Percentiles rank a stretch among this genome's conserved stretches.
Evolutionary conservation across 192 early-diverging fungal species (phyloP).

Genomic region (Rhizophagus prolifer): DNA sequence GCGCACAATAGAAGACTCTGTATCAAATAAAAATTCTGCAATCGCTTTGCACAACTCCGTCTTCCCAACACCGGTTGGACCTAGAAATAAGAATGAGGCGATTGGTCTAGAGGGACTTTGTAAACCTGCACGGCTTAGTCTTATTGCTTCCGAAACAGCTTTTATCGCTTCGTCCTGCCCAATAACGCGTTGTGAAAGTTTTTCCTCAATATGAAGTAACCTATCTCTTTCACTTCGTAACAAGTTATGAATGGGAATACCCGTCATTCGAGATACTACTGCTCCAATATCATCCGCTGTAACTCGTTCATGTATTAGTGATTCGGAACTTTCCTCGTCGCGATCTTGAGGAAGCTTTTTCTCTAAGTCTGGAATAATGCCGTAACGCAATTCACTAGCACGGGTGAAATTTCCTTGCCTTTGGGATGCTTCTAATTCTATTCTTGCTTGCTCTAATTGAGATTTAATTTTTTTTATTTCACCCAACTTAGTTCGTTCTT

Average conservation of each 20-base stretch:
- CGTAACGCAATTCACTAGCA: conserved; percentile 78
- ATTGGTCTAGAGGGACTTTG: conserved; percentile 71
- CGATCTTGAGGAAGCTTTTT: conserved; percentile 51
- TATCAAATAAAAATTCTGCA: conserved; percentile 76
- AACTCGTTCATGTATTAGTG: conserved; percentile 76
- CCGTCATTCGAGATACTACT: conserved; percentile 73
- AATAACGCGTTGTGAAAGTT: conserved; percentile 64
- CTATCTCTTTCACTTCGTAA: conserved; percentile 69
- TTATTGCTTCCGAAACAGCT: conserved; percentile 70
- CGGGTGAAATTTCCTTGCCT: conserved; percentile 68
- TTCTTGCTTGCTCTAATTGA: conserved; percentile 70
- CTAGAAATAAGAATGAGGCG: conserved; percentile 80
- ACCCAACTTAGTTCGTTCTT: conserved; percentile 67
- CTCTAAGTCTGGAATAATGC: conserved; percentile 72
- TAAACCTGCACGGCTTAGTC: conserved; percentile 75
- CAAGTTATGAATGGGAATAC: conserved; percentile 76
- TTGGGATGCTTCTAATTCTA: conserved; percentile 73
- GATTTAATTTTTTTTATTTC: conserved; percentile 67
- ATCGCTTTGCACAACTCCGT: conserved; percentile 76
- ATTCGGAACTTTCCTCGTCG: conserved; percentile 33
- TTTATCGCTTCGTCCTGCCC: conserved; percentile 73
- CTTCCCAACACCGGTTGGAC: conserved; percentile 84
- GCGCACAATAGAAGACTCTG: conserved; percentile 67
- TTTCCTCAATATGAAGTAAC: conserved; percentile 71
- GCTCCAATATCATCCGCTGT: conserved; percentile 75